These are phyloP conservation scores for Colletotrichum cuscutae DNA, from an alignment of 2,329 filamentous ascomycete species.

Conservation along the genomic window DNA sequence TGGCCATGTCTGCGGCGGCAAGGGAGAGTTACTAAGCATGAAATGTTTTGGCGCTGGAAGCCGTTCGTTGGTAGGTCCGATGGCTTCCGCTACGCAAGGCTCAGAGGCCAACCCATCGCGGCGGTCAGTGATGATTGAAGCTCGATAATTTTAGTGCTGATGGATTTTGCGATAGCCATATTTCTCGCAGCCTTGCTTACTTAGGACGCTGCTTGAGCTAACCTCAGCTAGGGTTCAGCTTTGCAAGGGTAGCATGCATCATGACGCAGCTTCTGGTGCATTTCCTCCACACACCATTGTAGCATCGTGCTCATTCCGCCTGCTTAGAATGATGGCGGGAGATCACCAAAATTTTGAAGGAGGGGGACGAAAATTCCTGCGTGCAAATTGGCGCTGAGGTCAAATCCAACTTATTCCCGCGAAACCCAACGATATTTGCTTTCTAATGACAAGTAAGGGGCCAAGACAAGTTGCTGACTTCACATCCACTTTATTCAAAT, in stretches of 20 bases:
- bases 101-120: background rate
- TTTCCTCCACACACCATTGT: background rate
- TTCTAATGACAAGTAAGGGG: too few species aligned
- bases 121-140: background rate
- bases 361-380: background rate
- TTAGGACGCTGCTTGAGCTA: background rate
- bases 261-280: slow-evolving; percentile 10
- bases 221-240: background rate
- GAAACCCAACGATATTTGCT: too few species aligned
- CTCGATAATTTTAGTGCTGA: background rate
- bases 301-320: background rate
- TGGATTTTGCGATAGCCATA: background rate
- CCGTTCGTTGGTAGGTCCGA: background rate
- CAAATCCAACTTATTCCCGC: too few species aligned
- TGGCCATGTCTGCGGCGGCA: background rate
- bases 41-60: background rate
- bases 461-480: too few species aligned
- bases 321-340: background rate
- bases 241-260: background rate
- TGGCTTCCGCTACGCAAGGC: background rate
- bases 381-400: background rate
- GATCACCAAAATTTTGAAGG: background rate
- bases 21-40: background rate
- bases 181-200: background rate
- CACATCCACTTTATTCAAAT: too few species aligned